These are phyloP conservation scores for Stylonectria norvegica DNA, from an alignment of 2,329 filamentous ascomycete species.

Conservation along the genomic window DNA sequence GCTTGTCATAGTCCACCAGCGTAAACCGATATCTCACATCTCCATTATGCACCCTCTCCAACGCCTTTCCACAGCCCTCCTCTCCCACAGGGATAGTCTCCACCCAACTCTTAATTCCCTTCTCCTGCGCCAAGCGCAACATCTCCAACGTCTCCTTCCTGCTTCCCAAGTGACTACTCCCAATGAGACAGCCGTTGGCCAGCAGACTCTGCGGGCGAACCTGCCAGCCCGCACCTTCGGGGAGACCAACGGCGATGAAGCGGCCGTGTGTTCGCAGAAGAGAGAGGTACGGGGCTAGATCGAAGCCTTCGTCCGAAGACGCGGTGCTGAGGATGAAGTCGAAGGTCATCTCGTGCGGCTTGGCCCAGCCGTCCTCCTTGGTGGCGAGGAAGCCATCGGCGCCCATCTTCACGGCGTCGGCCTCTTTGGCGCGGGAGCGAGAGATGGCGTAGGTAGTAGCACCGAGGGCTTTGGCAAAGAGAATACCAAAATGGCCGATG, in stretches of 20 bases:
- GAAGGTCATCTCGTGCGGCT: constrained; percentile 43
- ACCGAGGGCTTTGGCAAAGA: constrained; percentile 62
- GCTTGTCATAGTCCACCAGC: constrained; percentile 20
- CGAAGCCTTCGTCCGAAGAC: constrained; percentile 41
- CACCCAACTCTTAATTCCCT: constrained; percentile 51
- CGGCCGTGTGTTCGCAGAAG: constrained; percentile 55
- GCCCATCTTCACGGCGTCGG: constrained; percentile 51
- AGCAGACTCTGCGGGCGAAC: constrained; percentile 55
- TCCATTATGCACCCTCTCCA: constrained; percentile 7
- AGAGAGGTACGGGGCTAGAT: constrained; percentile 54
- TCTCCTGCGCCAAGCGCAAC: constrained; percentile 50
- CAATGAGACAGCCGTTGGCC: constrained; percentile 47
- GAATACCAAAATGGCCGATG: constrained; percentile 60
- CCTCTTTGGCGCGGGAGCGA: constrained; percentile 45
- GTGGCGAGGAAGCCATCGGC: constrained; percentile 40
- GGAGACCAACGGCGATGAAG: constrained; percentile 62
- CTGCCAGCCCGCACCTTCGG: constrained; percentile 44
- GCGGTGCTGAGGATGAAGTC: constrained; percentile 55
- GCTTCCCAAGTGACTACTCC: constrained; percentile 40
- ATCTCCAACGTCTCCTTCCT: constrained; percentile 53
- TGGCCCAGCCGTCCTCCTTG: constrained; percentile 44
- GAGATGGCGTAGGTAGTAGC: constrained; percentile 55
- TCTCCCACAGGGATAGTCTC: constrained; percentile 29
- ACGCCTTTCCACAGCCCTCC: constrained; percentile 11
- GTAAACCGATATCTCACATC: constrained; percentile 22